Evolutionary conservation across 1,284 basidiomycete species (phyloP), one percentile per base, ranked within the genome.

Genomic region (Hypsizygus ulmarius): DNA sequence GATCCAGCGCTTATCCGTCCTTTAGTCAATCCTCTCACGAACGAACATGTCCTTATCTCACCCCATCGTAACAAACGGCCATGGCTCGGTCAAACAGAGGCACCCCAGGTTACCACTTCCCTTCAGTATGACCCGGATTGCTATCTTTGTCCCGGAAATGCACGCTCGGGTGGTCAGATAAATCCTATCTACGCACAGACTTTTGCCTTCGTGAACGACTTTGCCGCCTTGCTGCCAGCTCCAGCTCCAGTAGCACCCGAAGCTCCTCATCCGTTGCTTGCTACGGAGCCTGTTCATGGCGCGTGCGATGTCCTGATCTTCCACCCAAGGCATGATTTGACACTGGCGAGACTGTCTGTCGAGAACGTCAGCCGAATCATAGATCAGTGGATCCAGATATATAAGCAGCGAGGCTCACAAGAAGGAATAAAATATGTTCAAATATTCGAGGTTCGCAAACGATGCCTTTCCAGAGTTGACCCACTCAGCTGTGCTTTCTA

Each of bases 141-240:
- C 64, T 96, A 93, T 65, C 81, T 97, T 36, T 98, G 95, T 60
- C 94, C 95, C 0, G 85, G 93, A 12, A 97, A 97, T 64, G 61
- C 68, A 18, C 81, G 95, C n/a, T 83, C 87, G 0, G 84, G 84
- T 5, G 93, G 92, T 0, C 67, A 79, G 50, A 64, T 66, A 49
- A 97, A 94, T 61, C 84, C 82, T 2, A 54, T 69, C 10, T 97
- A 94, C 69, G 65, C 72, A 5, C 68, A 80, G 14, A 93, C 88
- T 2, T 85, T 77, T 63, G 70, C 79, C 8, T 95, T 96, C 62
- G 75, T 83, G 60, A 96, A 96, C 63, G 93, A 96, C 63, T 97
- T 85, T 60, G 82, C 93, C 11, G 92, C 93, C 4, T 73, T 95
- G 9, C 74, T 90, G 1, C 82, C 87, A 9, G 68, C 75, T 6